Conservation (phyloP, 306 rosid species). For the Trifolium pratense region DNA sequence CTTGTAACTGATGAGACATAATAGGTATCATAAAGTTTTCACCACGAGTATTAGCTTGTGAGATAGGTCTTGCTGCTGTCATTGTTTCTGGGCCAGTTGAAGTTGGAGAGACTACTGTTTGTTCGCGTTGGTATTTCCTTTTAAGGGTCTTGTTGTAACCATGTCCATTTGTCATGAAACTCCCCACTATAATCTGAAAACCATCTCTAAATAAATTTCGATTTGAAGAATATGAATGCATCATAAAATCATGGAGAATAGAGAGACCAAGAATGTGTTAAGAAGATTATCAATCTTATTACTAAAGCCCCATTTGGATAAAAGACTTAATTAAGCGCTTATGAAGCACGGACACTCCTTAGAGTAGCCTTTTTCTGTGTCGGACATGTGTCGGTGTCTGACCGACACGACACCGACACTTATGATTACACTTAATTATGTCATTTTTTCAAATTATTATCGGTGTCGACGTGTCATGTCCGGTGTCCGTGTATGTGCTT, state of each 20-base stretch:
- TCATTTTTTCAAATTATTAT: too few species aligned
- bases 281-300: neutral
- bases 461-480: too few species aligned
- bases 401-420: too few species aligned
- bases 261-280: neutral
- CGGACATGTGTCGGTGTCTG: too few species aligned
- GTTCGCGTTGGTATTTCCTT: conserved; percentile 62
- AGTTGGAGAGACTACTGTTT: conserved; percentile 46
- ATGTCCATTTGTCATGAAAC: conserved; percentile 58
- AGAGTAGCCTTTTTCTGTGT: too few species aligned
- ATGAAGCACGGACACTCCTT: too few species aligned
- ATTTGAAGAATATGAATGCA: neutral
- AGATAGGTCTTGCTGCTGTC: conserved; percentile 55
- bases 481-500: too few species aligned
- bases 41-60: conserved; percentile 55
- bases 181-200: conserved; percentile 77
- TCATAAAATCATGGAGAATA: neutral
- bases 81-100: conserved; percentile 45
- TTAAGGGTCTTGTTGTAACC: conserved; percentile 49
- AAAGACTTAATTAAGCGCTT: neutral
- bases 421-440: too few species aligned
- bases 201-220: conserved; percentile 16
- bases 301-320: neutral
- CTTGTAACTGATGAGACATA: conserved; percentile 35
- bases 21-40: conserved; percentile 31